Evolutionary conservation across 2,329 filamentous ascomycete genomes (phyloP), one percentile per base, ranked within the genome.

Genomic region (Pestalotiopsis sp.): DNA sequence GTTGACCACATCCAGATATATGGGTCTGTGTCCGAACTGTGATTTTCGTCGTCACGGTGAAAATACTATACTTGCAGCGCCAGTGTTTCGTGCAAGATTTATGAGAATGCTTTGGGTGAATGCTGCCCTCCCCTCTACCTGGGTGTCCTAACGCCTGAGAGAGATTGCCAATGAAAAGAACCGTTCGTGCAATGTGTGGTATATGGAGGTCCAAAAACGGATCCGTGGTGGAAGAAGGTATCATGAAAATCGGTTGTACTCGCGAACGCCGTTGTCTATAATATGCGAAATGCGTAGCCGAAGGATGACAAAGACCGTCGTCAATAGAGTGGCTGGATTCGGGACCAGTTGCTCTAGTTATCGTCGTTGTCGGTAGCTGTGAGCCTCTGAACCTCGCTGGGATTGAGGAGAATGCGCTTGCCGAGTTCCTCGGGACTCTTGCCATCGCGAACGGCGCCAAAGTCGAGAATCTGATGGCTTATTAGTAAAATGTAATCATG

Each of bases 361-460:
- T 67, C 58, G 12, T 67, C 66, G 40, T 49, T 56, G 4, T 49
- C 66, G 13, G 57, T 40, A 14, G 64, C 59, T 11, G 59, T 62
- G 4, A 66, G 64, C 11, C 82, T 80, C 69, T 85, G 83, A 2
- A 89, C 86, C 72, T 89, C 87, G 17, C 81, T 78, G 57, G 85
- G 84, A 70, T 91, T 89, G 9, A 91, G 82, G n/a, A 92, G 80
- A 68, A 95, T 94, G 61, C 95, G 91, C 73, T 89, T 90, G 58
- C 95, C 95, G 59, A 95, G 89, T 74, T 95, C 89, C 72, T 92
- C 90, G 17, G 89, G 86, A 3, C 93, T 89, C 70, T 94, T 89
- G 66, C 95, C 95, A 77, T 99, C 96, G 73, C 96, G 92, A 62
- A 93, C 91, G 72, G 96, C 96, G 69, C 96, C 96, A 81, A 98